These are phyloP conservation scores for Claviceps maximensis DNA, from an alignment of 2,329 filamentous ascomycete genomes.

Conservation along the genomic window DNA sequence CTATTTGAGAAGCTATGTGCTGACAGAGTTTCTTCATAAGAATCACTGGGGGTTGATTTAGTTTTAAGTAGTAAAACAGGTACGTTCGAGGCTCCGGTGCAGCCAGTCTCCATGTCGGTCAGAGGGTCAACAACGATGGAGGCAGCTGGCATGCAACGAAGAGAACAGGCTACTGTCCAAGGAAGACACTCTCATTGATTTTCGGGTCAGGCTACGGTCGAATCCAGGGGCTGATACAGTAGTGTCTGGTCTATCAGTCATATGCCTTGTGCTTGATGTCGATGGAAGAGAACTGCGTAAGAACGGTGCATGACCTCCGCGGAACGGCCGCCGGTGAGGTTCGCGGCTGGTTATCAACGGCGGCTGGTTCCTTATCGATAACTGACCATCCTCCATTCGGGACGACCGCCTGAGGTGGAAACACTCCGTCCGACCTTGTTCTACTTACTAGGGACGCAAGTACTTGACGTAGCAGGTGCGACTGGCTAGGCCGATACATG, in stretches of 20 bases:
- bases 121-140: not conserved
- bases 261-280: not conserved
- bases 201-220: not conserved
- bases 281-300: not conserved
- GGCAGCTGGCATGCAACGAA: not conserved
- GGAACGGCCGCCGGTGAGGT: no score
- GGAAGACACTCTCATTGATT: not conserved
- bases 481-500: not conserved
- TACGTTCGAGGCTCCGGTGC: slow-evolving; percentile 6
- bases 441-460: no score
- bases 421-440: no score
- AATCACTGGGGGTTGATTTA: slow-evolving; percentile 55
- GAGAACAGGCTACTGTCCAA: not conserved
- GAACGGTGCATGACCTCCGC: not conserved
- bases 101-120: not conserved
- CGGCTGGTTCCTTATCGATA: slow-evolving; percentile 8
- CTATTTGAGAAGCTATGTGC: slow-evolving; percentile 7
- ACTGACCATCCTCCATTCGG: not conserved
- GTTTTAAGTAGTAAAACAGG: slow-evolving; percentile 66
- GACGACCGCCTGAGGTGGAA: no score
- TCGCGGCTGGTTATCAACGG: no score
- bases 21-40: slow-evolving; percentile 52
- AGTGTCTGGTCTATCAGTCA: not conserved
- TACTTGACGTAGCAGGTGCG: not conserved
- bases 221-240: not conserved